Percentiles rank a stretch among this genome's conserved stretches.
phyloP scores from a whole-genome alignment of 306 rosid genomes.

The Ammopiptanthus mongolicus region DNA sequence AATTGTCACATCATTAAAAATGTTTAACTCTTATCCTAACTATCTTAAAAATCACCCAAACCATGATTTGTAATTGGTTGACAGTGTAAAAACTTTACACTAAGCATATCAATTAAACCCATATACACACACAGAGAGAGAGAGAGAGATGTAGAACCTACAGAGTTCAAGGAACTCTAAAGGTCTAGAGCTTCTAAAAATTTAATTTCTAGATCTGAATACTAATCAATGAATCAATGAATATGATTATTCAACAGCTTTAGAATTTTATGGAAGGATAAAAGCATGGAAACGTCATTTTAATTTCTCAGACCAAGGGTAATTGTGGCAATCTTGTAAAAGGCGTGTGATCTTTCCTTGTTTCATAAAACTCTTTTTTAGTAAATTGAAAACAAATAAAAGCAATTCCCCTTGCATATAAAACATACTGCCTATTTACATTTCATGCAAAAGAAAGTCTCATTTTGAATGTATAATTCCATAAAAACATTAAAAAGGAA shows the following conservation, averaged over 20 bases:
- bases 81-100: no score
- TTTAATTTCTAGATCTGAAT: not conserved
- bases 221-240: not conserved
- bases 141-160: not conserved
- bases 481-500: not conserved
- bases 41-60: no score
- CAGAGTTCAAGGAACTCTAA: not conserved
- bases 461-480: not conserved
- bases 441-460: not conserved
- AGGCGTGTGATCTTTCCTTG: not conserved
- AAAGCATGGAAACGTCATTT: not conserved
- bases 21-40: no score
- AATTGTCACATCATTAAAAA: no score
- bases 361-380: not conserved
- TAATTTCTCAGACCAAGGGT: not conserved
- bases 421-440: not conserved
- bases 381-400: not conserved
- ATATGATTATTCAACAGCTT: constrained; percentile 2
- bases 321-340: not conserved
- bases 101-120: no score
- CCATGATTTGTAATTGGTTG: no score
- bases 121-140: no score
- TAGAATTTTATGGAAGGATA: not conserved
- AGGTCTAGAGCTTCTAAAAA: not conserved
- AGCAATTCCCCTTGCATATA: not conserved